Conservation (phyloP, 805 yeast species). For the Lachancea fermentati region DNA sequence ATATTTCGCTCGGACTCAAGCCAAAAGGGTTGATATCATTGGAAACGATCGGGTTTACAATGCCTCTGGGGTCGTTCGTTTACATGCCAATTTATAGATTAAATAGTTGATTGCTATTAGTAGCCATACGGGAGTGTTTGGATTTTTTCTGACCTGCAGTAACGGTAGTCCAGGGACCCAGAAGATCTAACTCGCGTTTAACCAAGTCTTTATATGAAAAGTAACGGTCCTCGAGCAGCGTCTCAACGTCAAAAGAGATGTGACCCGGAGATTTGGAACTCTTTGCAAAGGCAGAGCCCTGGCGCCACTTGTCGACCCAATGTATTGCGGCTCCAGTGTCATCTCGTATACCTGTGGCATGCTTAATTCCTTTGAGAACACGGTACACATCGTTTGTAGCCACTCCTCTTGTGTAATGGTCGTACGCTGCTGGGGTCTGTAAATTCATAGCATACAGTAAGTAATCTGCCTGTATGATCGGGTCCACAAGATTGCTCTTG, state of each 20-base stretch:
- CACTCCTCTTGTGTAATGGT: conserved; percentile 19
- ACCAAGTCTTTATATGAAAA: conserved; percentile 8
- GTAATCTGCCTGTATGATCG: conserved; percentile 81
- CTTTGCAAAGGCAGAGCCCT: conserved; percentile 38
- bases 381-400: conserved; percentile 72
- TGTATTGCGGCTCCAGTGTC: conserved; percentile 57
- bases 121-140: conserved; percentile 1
- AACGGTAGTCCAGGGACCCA: conserved; percentile 8
- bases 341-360: conserved; percentile 37
- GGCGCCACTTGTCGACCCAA: conserved; percentile 56
- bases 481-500: conserved; percentile 64
- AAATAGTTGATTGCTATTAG: conserved; percentile 8
- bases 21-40: conserved; percentile 1
- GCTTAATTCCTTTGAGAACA: conserved; percentile 44
- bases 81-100: background rate
- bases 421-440: conserved; percentile 34
- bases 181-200: conserved; percentile 5
- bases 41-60: background rate
- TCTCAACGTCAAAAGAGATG: conserved; percentile 11
- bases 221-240: conserved; percentile 9
- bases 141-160: conserved; percentile 1
- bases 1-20: conserved; percentile 1
- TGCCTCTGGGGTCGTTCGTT: background rate
- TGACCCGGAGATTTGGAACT: background rate
- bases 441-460: conserved; percentile 67